A percentile compares a stretch with the other conserved stretches of the same genome.
Evolutionary conservation across 176 grass and related monocot species (phyloP).

Genomic region (Puccinellia tenuiflora): DNA sequence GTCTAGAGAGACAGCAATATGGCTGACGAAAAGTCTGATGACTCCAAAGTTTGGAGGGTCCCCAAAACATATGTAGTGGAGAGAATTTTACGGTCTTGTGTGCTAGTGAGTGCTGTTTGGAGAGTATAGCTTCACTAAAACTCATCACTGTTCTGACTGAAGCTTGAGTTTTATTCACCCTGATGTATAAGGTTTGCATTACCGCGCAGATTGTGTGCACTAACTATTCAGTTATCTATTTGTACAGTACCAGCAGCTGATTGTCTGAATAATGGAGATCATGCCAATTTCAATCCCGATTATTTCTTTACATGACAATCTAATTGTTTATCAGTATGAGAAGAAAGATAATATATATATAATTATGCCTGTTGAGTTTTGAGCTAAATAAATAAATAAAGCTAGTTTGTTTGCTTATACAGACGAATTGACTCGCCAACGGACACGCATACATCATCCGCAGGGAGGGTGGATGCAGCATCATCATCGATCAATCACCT

Average conservation of each 20-base stretch:
- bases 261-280: constrained; percentile 17
- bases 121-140: constrained; percentile 24
- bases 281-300: background rate
- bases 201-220: background rate
- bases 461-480: background rate
- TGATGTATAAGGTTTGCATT: constrained; percentile 34
- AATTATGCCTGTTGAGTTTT: background rate
- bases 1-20: constrained; percentile 80
- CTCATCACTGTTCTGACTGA: constrained; percentile 16
- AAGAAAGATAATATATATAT: background rate
- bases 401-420: background rate
- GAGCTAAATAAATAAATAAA: background rate
- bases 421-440: constrained; percentile 2
- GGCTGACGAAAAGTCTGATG: constrained; percentile 87
- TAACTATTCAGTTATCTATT: constrained; percentile 23
- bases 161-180: constrained; percentile 21
- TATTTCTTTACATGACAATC: background rate
- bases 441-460: background rate
- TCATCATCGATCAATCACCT: background rate
- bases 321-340: background rate
- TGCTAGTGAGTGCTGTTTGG: background rate
- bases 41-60: constrained; percentile 45
- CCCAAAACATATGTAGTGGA: constrained; percentile 20
- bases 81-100: background rate
- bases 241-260: constrained; percentile 13